These are phyloP conservation scores for Trametes maxima DNA, from an alignment of 768 basidiomycete species.

Conservation along the genomic window DNA sequence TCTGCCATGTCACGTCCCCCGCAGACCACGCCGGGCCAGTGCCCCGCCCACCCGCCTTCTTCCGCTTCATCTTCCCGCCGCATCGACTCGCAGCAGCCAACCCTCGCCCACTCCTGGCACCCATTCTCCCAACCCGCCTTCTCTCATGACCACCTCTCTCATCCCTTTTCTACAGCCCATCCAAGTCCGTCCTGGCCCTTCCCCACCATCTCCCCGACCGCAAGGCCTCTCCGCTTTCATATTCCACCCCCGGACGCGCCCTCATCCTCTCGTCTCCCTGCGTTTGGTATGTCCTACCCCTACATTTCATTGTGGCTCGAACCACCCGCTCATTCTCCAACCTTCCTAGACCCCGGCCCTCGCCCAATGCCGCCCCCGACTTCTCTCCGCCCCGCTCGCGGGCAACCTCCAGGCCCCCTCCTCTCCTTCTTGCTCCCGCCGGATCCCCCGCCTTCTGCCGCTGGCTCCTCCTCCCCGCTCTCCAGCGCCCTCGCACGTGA, in stretches of 20 bases:
- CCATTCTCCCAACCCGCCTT: neutral
- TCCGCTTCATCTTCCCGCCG: conserved; percentile 14
- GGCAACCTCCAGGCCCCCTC: neutral
- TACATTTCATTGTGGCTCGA: neutral
- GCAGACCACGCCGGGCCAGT: neutral
- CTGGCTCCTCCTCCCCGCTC: conserved; percentile 28
- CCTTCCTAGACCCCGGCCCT: neutral
- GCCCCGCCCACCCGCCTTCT: neutral
- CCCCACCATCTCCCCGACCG: neutral
- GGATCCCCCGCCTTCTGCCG: neutral
- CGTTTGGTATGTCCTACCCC: neutral
- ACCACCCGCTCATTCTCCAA: neutral
- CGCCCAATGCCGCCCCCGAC: conserved; percentile 5
- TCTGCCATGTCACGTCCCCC: neutral
- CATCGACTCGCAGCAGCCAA: neutral
- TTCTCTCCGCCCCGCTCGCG: neutral
- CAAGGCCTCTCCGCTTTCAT: conserved; percentile 10
- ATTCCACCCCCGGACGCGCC: conserved; percentile 1
- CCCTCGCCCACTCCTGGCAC: neutral
- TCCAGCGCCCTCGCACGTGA: conserved; percentile 35
- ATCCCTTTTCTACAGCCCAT: conserved; percentile 5
- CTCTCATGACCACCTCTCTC: conserved; percentile 13
- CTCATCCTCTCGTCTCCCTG: neutral
- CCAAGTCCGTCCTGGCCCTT: neutral
- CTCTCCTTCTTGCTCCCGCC: neutral